Conservation (phyloP, 257 asterid genomes). For the Solanum piurae region DNA sequence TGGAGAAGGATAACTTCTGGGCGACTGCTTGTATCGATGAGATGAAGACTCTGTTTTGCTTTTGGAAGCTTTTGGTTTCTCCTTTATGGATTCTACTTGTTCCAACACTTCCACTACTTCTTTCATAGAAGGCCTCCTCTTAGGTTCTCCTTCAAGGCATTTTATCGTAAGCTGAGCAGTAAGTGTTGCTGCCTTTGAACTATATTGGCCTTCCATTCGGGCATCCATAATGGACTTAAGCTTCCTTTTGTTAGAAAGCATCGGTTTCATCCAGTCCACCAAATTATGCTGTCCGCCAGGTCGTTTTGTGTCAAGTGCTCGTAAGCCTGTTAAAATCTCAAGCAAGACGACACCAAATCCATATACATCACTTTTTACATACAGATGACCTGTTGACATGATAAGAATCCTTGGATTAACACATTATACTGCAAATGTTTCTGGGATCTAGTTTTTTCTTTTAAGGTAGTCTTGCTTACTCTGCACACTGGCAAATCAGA, state of each 20-base stretch:
- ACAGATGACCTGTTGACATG: conserved; percentile 26
- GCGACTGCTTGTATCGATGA: neutral
- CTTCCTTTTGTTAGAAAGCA: conserved; percentile 14
- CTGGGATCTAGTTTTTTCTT: neutral
- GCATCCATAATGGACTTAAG: conserved; percentile 28
- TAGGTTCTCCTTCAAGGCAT: conserved; percentile 31
- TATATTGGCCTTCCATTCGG: conserved; percentile 32
- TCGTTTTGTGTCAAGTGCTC: conserved; percentile 26
- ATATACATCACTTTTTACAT: conserved; percentile 35
- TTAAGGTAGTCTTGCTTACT: neutral
- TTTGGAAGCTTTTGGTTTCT: conserved; percentile 9
- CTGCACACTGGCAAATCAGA: neutral
- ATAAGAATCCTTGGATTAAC: neutral
- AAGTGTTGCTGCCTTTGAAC: conserved; percentile 18
- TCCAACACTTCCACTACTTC: conserved; percentile 31
- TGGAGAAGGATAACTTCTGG: conserved; percentile 3
- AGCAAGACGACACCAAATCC: conserved; percentile 44
- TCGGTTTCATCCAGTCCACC: conserved; percentile 25
- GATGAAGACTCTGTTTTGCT: conserved; percentile 1
- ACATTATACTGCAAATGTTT: neutral
- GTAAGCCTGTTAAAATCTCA: conserved; percentile 29
- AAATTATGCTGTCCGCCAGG: conserved; percentile 22
- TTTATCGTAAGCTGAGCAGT: conserved; percentile 24
- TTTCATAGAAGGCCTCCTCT: conserved; percentile 34
- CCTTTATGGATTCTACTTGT: conserved; percentile 21